Conservation (phyloP, 2,329 filamentous ascomycete species). For the Arthroderma sp. region DNA sequence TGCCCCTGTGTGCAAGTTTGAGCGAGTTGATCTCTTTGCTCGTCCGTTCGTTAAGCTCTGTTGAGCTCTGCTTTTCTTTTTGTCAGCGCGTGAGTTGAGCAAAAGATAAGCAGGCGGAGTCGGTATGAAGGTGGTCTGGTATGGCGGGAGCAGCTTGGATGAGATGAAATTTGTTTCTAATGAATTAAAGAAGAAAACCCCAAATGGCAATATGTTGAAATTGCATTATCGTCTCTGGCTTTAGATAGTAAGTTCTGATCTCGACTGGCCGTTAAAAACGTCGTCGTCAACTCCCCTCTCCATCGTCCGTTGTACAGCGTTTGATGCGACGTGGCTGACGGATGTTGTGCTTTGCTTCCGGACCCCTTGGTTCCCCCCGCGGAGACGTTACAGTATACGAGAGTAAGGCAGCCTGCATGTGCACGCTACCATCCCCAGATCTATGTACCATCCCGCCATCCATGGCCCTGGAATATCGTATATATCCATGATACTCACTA, state of each 20-base stretch:
- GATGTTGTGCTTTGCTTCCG: no score
- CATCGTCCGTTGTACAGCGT: no score
- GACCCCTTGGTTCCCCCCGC: no score
- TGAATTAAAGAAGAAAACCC: not conserved
- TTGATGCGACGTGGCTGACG: no score
- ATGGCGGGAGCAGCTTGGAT: not conserved
- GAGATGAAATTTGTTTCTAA: slow-evolving; percentile 3
- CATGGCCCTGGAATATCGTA: not conserved
- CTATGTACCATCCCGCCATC: not conserved
- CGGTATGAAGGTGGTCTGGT: not conserved
- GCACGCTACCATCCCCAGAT: not conserved
- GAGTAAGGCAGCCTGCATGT: no score
- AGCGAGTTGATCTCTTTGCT: slow-evolving; percentile 4
- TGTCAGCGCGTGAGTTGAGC: not conserved
- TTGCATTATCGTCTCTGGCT: not conserved
- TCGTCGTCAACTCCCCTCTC: not conserved
- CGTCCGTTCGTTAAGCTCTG: slow-evolving; percentile 32
- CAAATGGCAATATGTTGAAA: not conserved
- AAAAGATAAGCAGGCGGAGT: not conserved
- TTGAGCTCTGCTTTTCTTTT: slow-evolving; percentile 40
- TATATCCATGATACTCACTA: no score
- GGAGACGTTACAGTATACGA: no score
- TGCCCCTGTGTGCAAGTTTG: not conserved
- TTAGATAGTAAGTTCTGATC: not conserved
- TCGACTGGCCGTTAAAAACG: not conserved